Conservation (phyloP, 164 flowering plant species). For the Aristolochia californica region DNA sequence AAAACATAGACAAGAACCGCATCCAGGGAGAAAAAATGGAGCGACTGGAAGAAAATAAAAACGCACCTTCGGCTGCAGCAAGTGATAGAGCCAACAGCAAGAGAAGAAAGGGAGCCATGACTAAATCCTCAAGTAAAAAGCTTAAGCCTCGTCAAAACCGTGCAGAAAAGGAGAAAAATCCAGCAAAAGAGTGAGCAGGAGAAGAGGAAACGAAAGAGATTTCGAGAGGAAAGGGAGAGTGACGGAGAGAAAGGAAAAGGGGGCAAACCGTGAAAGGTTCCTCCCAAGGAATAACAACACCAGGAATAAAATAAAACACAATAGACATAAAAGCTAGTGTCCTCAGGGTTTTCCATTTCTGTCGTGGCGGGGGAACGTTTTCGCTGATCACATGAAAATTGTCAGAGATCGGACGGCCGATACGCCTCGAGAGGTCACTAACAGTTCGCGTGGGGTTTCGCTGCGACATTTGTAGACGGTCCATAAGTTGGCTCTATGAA, state of each 20-base stretch:
- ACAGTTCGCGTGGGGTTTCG: not conserved
- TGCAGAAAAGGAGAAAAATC: not conserved
- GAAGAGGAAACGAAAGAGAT: not conserved
- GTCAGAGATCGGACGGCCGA: slow-evolving; percentile 13
- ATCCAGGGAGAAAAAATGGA: too few species aligned
- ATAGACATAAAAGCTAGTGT: too few species aligned
- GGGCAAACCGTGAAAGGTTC: not conserved
- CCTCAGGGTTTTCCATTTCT: not conserved
- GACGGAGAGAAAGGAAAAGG: not conserved
- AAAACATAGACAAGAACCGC: too few species aligned
- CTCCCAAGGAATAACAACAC: too few species aligned
- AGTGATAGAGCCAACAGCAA: too few species aligned
- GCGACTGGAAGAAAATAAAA: too few species aligned
- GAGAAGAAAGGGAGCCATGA: not conserved
- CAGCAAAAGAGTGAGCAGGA: not conserved
- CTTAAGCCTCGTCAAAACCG: not conserved
- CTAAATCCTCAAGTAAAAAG: not conserved
- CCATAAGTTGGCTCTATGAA: not conserved
- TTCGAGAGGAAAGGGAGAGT: not conserved
- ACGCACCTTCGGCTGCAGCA: too few species aligned
- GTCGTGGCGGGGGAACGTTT: slow-evolving; percentile 2
- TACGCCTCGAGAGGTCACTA: not conserved
- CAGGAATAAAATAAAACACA: not conserved
- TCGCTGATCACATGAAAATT: not conserved
- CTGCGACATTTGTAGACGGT: not conserved